These are phyloP conservation scores for Phellopilus nigrolimitatus DNA, from an alignment of 1,284 basidiomycete genomes.

Conservation along the genomic window DNA sequence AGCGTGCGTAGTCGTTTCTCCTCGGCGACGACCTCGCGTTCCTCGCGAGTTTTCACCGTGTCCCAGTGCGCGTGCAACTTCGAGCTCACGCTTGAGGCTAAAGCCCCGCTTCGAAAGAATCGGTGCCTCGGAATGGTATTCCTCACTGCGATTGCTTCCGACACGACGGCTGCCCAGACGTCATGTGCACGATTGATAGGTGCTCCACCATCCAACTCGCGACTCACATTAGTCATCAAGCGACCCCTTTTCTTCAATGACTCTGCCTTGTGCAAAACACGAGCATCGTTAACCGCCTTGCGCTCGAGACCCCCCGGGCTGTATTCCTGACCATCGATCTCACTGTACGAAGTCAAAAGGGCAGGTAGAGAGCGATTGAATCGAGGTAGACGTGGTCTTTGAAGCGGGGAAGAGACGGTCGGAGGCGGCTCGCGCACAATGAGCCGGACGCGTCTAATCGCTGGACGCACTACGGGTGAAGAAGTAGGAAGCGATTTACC, in stretches of 20 bases:
- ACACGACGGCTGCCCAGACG: constrained; percentile 51
- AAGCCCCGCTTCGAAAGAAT: constrained; percentile 9
- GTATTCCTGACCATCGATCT: constrained; percentile 46
- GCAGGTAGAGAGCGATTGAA: constrained; percentile 49
- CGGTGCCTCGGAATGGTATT: constrained; percentile 9
- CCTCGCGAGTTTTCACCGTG: constrained; percentile 51
- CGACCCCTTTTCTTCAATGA: constrained; percentile 33
- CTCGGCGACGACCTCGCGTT: constrained; percentile 57
- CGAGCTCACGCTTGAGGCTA: constrained; percentile 6
- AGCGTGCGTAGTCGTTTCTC: constrained; percentile 64
- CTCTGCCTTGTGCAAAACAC: constrained; percentile 49
- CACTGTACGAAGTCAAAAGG: constrained; percentile 59
- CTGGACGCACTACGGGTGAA: constrained; percentile 11
- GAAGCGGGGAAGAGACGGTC: constrained; percentile 59
- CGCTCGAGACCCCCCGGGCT: constrained; percentile 38
- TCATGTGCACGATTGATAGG: constrained; percentile 27
- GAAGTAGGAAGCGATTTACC: constrained; percentile 11
- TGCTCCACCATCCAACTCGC: neutral
- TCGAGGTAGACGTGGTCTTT: constrained; percentile 51
- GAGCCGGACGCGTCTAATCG: constrained; percentile 59
- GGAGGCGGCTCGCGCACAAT: constrained; percentile 62
- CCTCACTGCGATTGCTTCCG: constrained; percentile 10
- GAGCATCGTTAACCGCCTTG: constrained; percentile 46
- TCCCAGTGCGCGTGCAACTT: constrained; percentile 65
- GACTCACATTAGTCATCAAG: constrained; percentile 24